These are phyloP conservation scores for Barnettozyma sp. DNA, from an alignment of 805 yeast species.

Conservation along the genomic window DNA sequence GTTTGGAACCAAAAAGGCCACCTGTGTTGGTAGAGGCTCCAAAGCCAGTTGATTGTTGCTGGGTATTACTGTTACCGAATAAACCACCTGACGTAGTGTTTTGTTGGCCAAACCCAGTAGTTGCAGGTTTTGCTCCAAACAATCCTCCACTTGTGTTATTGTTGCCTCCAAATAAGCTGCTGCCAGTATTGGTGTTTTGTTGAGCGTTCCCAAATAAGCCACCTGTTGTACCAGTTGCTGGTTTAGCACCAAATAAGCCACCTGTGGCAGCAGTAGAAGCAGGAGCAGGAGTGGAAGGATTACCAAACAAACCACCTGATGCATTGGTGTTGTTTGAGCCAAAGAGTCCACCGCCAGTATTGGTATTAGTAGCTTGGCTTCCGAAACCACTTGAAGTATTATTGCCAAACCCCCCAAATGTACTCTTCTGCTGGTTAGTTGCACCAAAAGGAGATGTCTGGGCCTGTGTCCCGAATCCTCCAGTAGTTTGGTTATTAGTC, in stretches of 20 bases:
- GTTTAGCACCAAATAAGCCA: conserved; percentile 28
- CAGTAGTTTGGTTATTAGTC: conserved; percentile 14
- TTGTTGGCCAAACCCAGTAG: conserved; percentile 28
- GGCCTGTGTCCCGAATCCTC: conserved; percentile 26
- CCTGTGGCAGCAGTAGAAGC: conserved; percentile 20
- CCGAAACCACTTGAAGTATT: conserved; percentile 20
- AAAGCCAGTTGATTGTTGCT: conserved; percentile 30
- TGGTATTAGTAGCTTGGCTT: conserved; percentile 16
- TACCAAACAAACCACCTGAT: conserved; percentile 9
- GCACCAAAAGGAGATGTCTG: conserved; percentile 35
- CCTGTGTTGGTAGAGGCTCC: conserved; percentile 29
- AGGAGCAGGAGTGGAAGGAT: conserved; percentile 13
- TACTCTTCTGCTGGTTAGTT: conserved; percentile 24
- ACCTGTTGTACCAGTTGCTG: conserved; percentile 18
- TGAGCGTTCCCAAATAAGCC: conserved; percentile 25
- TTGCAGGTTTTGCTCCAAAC: conserved; percentile 28
- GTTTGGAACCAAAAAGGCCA: conserved; percentile 38
- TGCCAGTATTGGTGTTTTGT: conserved; percentile 18
- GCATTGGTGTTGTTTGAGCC: conserved; percentile 25
- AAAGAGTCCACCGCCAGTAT: conserved; percentile 14
- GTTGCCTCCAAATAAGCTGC: conserved; percentile 26
- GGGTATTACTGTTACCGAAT: conserved; percentile 29
- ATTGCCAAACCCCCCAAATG: conserved; percentile 27
- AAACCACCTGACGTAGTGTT: conserved; percentile 19
- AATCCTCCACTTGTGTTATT: conserved; percentile 27